Evolutionary conservation across 208 protist species (phyloP).

Genomic region (Herpetomonas tarakana): DNA sequence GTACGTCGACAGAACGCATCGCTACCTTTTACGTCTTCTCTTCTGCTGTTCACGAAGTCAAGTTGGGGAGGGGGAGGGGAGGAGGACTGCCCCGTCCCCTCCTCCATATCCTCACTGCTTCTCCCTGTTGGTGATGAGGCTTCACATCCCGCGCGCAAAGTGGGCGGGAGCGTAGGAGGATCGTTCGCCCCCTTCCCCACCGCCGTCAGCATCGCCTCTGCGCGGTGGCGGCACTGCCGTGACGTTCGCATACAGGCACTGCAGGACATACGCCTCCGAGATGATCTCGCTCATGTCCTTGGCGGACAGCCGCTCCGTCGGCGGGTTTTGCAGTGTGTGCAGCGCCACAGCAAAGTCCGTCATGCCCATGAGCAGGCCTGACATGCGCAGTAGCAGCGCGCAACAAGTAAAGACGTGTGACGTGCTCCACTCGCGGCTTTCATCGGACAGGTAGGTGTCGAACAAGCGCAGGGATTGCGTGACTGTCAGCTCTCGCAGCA

Average conservation of each 20-base stretch:
- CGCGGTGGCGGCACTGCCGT: no score
- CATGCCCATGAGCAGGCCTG: slow-evolving; percentile 40
- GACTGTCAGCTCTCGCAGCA: slow-evolving; percentile 84
- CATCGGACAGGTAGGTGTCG: slow-evolving; percentile 89
- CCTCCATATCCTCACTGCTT: no score
- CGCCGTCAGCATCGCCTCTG: no score
- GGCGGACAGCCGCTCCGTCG: slow-evolving; percentile 46
- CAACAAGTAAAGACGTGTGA: slow-evolving; percentile 90
- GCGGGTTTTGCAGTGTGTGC: slow-evolving; percentile 67
- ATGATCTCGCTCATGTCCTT: slow-evolving; percentile 59
- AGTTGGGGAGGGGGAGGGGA: no score
- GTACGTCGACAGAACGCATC: no score
- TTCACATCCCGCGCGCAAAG: no score
- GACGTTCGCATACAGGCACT: slow-evolving; percentile 61
- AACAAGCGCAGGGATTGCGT: slow-evolving; percentile 76
- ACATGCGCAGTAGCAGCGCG: slow-evolving; percentile 74
- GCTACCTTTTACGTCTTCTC: no score
- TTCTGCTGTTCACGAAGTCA: no score
- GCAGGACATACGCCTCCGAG: slow-evolving; percentile 59
- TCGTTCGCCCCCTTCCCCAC: no score
- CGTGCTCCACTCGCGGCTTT: slow-evolving; percentile 49
- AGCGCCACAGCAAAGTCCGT: slow-evolving; percentile 59
- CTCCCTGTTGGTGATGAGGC: no score
- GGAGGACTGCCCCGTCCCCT: no score
- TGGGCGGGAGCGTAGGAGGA: no score